These are phyloP conservation scores for Pleurotus cornucopiae DNA, from an alignment of 768 basidiomycete genomes.

Conservation along the genomic window DNA sequence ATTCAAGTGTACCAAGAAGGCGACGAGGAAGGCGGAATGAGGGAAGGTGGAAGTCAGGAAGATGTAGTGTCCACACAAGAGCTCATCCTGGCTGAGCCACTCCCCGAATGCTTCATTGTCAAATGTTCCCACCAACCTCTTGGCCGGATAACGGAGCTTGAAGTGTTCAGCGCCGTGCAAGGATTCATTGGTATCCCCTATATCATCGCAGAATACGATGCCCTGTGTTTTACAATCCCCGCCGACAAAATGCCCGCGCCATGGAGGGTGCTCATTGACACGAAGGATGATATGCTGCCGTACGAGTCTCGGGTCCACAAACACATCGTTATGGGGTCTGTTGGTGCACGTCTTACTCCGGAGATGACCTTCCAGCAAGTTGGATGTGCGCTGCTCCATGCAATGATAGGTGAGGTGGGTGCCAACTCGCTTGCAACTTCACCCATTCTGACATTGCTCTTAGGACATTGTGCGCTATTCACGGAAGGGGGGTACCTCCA, in stretches of 20 bases:
- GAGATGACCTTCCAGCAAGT: not conserved
- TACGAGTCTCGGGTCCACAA: not conserved
- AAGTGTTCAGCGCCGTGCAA: constrained; percentile 2
- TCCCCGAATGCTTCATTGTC: not conserved
- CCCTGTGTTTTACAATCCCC: not conserved
- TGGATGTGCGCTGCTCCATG: constrained; percentile 3
- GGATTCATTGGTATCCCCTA: constrained; percentile 6
- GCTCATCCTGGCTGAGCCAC: not conserved
- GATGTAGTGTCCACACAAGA: no score
- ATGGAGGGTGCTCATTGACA: not conserved
- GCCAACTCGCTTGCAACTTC: not conserved
- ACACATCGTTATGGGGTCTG: not conserved
- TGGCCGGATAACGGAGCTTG: not conserved
- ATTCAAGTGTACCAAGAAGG: no score
- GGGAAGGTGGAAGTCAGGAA: no score
- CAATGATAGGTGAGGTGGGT: constrained; percentile 6
- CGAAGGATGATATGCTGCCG: not conserved
- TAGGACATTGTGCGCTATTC: constrained; percentile 4
- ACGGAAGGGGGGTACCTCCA: constrained; percentile 1
- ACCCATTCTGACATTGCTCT: not conserved
- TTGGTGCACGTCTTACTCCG: not conserved
- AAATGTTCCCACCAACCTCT: not conserved
- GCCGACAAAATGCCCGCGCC: not conserved
- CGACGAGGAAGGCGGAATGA: not conserved
- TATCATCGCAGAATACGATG: not conserved